phyloP scores from a whole-genome alignment of 495 filamentous ascomycete genomes.

The Sporormia fimetaria region DNA sequence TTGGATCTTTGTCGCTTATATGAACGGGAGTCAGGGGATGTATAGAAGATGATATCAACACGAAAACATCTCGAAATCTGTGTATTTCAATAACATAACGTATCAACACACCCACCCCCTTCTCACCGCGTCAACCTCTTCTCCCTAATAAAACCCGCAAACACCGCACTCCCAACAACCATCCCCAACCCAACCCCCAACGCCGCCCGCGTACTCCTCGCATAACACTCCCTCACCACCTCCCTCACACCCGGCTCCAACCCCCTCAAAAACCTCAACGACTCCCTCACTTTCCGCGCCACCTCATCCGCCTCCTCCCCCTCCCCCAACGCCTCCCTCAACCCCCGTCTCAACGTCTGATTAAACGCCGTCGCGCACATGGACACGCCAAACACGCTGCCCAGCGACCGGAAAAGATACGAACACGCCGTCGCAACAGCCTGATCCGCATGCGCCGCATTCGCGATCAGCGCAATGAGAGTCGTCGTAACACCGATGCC shows the following conservation, averaged over 20 bases:
- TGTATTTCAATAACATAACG: no score
- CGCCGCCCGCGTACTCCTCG: conserved; percentile 31
- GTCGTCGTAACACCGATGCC: conserved; percentile 63
- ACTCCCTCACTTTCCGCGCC: conserved; percentile 60
- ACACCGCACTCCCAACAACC: conserved; percentile 26
- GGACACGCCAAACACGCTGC: conserved; percentile 64
- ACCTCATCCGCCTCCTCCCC: conserved; percentile 56
- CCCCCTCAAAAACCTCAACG: conserved; percentile 56
- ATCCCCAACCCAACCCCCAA: conserved; percentile 28
- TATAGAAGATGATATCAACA: no score
- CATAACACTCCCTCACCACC: conserved; percentile 62
- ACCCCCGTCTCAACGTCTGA: conserved; percentile 48
- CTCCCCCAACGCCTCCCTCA: conserved; percentile 43
- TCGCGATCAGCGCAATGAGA: conserved; percentile 56
- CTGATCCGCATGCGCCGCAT: conserved; percentile 54
- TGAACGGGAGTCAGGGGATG: no score
- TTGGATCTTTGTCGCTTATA: no score
- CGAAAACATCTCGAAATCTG: no score
- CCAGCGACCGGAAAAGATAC: conserved; percentile 76
- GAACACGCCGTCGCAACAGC: conserved; percentile 75
- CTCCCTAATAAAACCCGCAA: conserved; percentile 30
- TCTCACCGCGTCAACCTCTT: no score
- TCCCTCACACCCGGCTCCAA: conserved; percentile 50
- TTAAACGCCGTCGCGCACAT: conserved; percentile 63
- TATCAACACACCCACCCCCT: no score